Evolutionary conservation across 495 filamentous ascomycete genomes (phyloP), one percentile per base, ranked within the genome.

Genomic region (Evansstolkia leycettana): DNA sequence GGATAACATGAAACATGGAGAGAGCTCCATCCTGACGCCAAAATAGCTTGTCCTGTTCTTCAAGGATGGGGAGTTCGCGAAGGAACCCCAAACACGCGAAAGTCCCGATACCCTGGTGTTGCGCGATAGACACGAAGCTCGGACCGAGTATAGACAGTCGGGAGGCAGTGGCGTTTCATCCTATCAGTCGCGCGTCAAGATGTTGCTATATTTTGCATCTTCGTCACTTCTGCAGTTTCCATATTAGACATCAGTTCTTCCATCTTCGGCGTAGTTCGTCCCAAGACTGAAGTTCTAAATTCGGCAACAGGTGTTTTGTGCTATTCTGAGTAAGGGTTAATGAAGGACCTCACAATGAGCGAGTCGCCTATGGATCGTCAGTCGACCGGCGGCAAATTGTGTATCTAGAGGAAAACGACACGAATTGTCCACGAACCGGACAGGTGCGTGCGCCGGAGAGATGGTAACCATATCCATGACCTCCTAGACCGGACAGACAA

Each of bases 171-270:
- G 36, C 7, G 58, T 62, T 64, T 64, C 58, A 62, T 39, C 41
- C 46, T 41, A 51, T 4, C 49, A 55, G 51, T 60, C 57, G 58
- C 58, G 60, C 60, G 60, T 60, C 44, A 62, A 57, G 38, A 31
- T 55, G 60, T 59, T 64, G 46, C 60, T 64, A 60, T 58, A 62
- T 52, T 62, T 61, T 54, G 58, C 58, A 56, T 51, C 47, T 41
- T 40, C 45, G 46, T 41, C 38, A 38, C 40, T 48, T 55, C 51
- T 49, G 58, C 54, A 57, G 50, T 55, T 56, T n/a, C 35, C 28
- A 41, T 41, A 28, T 26, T 40, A 41, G 39, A 34, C 39, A n/a
- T 31, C 26, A 28, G 27, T 33, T 12, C 25, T 36, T 31, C 37
- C 48, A 14, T 29, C 25, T 35, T 51, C 13, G 39, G 46, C 36